Evolutionary conservation across 2,329 filamentous ascomycete genomes (phyloP), one percentile per base, ranked within the genome.

Genomic region (Penicillium sp.): DNA sequence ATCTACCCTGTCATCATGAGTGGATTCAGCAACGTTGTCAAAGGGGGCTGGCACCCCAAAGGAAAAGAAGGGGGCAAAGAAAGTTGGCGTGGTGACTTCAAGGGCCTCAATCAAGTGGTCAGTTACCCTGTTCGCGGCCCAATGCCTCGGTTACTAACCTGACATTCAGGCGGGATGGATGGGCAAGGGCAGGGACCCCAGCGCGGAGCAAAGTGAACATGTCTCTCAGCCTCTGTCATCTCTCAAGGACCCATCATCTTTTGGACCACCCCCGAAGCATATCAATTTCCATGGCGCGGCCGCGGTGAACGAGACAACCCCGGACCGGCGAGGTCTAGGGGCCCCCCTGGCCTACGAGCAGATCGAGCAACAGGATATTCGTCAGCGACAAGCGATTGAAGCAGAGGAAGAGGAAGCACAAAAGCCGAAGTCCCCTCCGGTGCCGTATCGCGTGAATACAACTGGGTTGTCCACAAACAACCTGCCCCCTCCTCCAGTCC

Each of bases 231-330:
- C 92, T 1, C 77, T 96, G 44, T 80, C 86, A 9, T 81, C 85
- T 3, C 81, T 96, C 29, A 87, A 86, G 70, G 91, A 96, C 70
- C 92, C 91, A 1, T 73, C 84, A 1, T 84, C 86, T 16, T 96
- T 96, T 70, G 91, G 85, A 2, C 90, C 91, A 24, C 92, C 92
- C 26, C 92, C 92, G 0, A 93, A 85, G 66, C 89, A 84, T 59
- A 73, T 79, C 55, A 78, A 79, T 49, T 81, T 80, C 62, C 76
- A 82, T 69, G 75, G 78, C 55, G 75, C 73, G 14, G 73, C 72
- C 7, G 75, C 79, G 3, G 67, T 79, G 14, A 77, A 79, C 51
- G 69, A 79, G 46, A 77, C 77, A 14, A 75, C 79, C 13, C 74
- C 79, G 26, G 73, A 78, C 53, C 67, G 72, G 33, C 70, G 71